Evolutionary conservation across 345 rosid species (phyloP).

Genomic region (Populus euphratica): DNA sequence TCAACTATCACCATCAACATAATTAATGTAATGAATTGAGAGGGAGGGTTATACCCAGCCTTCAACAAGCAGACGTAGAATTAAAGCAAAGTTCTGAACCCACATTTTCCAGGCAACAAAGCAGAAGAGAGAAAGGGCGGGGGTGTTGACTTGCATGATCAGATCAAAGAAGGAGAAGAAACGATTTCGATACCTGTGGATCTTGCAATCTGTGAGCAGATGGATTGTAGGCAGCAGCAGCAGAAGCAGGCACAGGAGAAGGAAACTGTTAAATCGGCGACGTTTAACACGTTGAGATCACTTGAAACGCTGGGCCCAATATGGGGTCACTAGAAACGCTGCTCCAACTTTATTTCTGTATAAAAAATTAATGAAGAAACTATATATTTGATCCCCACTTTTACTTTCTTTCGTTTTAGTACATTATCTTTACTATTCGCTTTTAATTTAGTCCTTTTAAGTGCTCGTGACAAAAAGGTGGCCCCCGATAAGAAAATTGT

Average conservation of each 20-base stretch:
- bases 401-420: too few species aligned
- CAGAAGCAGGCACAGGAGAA: neutral
- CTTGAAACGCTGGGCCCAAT: neutral
- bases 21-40: neutral
- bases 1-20: neutral
- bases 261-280: neutral
- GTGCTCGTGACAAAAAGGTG: too few species aligned
- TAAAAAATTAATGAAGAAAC: too few species aligned
- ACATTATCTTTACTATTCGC: too few species aligned
- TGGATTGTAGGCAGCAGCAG: neutral
- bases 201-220: neutral
- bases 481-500: too few species aligned
- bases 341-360: too few species aligned
- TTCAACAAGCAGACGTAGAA: neutral
- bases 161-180: neutral
- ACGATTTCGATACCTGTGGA: neutral
- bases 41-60: neutral
- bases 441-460: too few species aligned
- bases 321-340: too few species aligned
- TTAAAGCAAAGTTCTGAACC: neutral
- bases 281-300: neutral
- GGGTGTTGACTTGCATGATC: neutral
- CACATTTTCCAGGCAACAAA: neutral
- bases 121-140: neutral
- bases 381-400: too few species aligned